These are phyloP conservation scores for Austroboletus eburneus DNA, from an alignment of 768 basidiomycete genomes.

Conservation along the genomic window DNA sequence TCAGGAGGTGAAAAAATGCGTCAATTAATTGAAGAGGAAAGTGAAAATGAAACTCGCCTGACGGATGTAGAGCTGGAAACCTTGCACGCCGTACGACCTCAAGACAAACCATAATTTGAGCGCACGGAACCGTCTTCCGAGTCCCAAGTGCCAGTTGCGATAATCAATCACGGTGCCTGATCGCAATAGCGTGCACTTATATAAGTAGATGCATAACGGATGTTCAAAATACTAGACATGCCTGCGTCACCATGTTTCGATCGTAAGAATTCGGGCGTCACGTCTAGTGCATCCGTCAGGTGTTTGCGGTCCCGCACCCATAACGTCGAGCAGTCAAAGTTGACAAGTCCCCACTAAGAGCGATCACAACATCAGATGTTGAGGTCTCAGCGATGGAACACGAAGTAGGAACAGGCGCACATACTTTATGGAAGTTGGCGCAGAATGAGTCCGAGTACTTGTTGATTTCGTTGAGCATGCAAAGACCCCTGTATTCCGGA, in stretches of 20 bases:
- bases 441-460: constrained; percentile 73
- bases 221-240: constrained; percentile 22
- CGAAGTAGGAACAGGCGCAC: too few relatives aligned
- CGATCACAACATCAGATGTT: too few relatives aligned
- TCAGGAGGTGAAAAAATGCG: too few relatives aligned
- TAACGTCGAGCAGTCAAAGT: constrained; percentile 77
- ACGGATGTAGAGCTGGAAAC: constrained; percentile 76
- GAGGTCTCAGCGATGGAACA: too few relatives aligned
- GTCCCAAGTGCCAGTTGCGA: constrained; percentile 77
- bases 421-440: constrained; percentile 55
- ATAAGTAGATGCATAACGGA: too few relatives aligned
- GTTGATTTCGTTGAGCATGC: constrained; percentile 71
- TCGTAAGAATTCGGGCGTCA: constrained; percentile 81
- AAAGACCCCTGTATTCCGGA: constrained; percentile 64
- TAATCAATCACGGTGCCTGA: constrained; percentile 81
- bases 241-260: constrained; percentile 77
- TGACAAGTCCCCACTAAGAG: constrained; percentile 87
- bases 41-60: constrained; percentile 7
- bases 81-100: constrained; percentile 73
- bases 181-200: not conserved
- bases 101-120: constrained; percentile 93
- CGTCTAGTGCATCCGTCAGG: constrained; percentile 77
- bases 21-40: too few relatives aligned
- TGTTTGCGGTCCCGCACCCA: constrained; percentile 75
- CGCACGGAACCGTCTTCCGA: constrained; percentile 87